Evolutionary conservation across 768 basidiomycete species (phyloP), one percentile per base, ranked within the genome.

Genomic region (Mycena pura): DNA sequence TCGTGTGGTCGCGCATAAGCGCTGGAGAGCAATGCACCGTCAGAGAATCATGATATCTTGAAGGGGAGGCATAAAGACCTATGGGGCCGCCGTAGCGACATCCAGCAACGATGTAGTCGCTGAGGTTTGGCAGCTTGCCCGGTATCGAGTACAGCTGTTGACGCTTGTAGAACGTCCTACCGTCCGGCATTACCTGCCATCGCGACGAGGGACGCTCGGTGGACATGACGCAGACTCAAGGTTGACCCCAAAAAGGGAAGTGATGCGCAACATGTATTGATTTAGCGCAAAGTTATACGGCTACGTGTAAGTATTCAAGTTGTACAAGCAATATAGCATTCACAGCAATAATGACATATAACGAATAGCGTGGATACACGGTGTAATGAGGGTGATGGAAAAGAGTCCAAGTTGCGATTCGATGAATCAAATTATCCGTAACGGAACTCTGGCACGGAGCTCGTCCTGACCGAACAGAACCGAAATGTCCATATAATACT

Each of bases 171-270:
- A 97, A 99, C 29, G 90, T 91, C 68, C 81, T 87, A 24, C 91
- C 91, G 69, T 91, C 86, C 73, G 89, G 85, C 89, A 97, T 93
- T 40, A 95, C 85, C 73, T 96, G 89, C 96, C 96, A 99, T 74
- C 86, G 84, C 28, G 86, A 74, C 3, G 92, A 92, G 2, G 93
- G 91, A 68, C 93, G 92, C 49, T 90, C 87, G 24, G 32, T 39
- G 38, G 65, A 28, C 51, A 45, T 45, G 50, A 57, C 2, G 38
- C 15, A 60, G 17, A 25, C 46, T 46, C 41, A 24, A 15, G 43
- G 17, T 15, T 5, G 11, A 19, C 19, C 45, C 48, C 52, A 44
- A 50, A 43, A 51, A 53, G 34, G 51, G 22, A 45, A 25, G 13
- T 39, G 6, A 46, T 21, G 29, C 29, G 31, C n/a, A 36, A 17